These are phyloP conservation scores for Flaveria linearis DNA, from an alignment of 129 eudicot genomes.

Conservation along the genomic window DNA sequence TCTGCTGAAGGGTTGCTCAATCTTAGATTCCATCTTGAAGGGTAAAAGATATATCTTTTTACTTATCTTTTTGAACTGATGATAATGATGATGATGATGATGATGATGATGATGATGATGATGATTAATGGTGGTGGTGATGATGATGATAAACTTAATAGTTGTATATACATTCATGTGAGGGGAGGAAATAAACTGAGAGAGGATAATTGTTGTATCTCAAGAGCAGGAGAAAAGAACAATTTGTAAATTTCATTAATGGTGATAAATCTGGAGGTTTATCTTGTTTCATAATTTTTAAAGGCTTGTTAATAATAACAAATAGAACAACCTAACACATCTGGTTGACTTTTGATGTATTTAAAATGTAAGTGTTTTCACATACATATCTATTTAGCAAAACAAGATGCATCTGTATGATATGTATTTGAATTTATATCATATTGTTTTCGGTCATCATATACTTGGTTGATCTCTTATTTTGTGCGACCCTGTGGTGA, in stretches of 20 bases:
- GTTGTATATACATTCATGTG: slow-evolving; percentile 14
- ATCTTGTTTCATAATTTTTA: background rate
- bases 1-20: slow-evolving; percentile 88
- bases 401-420: too few relatives aligned
- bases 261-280: background rate
- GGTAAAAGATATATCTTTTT: slow-evolving; percentile 25
- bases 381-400: too few relatives aligned
- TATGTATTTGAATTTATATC: too few relatives aligned
- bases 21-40: slow-evolving; percentile 63
- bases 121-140: too few relatives aligned
- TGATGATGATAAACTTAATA: slow-evolving; percentile 1
- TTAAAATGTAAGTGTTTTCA: too few relatives aligned
- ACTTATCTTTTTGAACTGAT: background rate
- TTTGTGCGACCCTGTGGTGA: too few relatives aligned
- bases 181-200: slow-evolving; percentile 3
- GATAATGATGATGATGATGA: background rate
- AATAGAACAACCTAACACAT: too few relatives aligned
- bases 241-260: background rate
- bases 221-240: background rate
- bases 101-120: background rate
- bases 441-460: too few relatives aligned
- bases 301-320: too few relatives aligned
- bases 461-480: too few relatives aligned
- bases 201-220: background rate
- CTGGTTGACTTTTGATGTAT: too few relatives aligned